Evolutionary conservation across 169 alveolate species (phyloP), one percentile per base, ranked within the genome.

Genomic region (Neospora caninum): DNA sequence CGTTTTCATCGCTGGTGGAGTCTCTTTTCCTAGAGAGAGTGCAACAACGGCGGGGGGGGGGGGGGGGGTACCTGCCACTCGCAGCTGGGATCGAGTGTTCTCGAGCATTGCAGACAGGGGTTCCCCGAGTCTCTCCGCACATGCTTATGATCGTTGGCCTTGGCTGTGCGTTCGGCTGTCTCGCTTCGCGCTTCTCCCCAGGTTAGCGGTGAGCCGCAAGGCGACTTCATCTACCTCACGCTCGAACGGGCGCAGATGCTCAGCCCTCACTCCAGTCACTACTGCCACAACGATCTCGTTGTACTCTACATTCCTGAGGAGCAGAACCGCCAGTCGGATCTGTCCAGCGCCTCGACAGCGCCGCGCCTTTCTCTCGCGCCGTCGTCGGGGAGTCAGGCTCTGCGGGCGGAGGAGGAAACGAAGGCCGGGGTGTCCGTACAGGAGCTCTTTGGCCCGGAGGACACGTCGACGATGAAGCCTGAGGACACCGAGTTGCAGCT

Each of bases 241-340:
- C 86, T 78, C 20, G 86, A 38, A 43, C 86, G 86, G n/a, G 49
- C 86, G 39, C 49, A 38, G 31, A 9, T 18, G n/a, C 45, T 78
- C 10, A 36, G 9, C 31, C 49, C 39, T 1, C 45, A 38, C 86
- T 16, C 86, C n/a, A 78, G 39, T 16, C 86, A 78, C 86, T 93
- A 87, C 69, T 87, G 91, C 54, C 91, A 93, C 86, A 91, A 88
- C 31, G 95, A 93, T 70, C 53, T 93, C 69, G 95, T 93, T 27
- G 49, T 93, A 45, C 83, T 93, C 83, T 93, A 84, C 54, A 31
- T 87, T 10, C 86, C 86, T 43, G 86, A 78, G 73, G 73, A 64
- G 16, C 73, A 64, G 73, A 16, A 27, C 58, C 58, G 58, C 58
- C 58, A 49, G 58, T 4, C 58, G 58, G 58, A 49, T 49, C 58